Base-by-base conservation (phyloP, 164 flowering plant species). In the Brasenia schreberi region DNA sequence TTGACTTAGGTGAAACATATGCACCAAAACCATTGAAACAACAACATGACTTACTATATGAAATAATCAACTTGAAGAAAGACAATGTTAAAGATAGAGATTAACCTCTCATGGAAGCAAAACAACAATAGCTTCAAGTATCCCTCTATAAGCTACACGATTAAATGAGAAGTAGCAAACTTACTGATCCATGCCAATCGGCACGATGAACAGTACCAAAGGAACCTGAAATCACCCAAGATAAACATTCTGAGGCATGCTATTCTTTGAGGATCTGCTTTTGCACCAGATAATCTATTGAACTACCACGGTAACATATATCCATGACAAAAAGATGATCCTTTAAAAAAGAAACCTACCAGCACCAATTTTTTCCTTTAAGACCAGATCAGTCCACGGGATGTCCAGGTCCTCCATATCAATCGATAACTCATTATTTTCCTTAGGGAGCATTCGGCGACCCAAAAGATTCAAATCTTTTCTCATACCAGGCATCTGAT, bases 181-280 rank as follows among this genome's bases (percentile, higher is more conserved):
- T 84, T 83, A 94, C 99, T 75, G 96, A 89, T 65, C 96, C 97
- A 88, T 89, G 79, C 97, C 97, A 94, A 66, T 94, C 99, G 69
- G 97, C 99, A 75, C 86, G 97, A 78, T 94, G 99, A 33, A 94
- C 99, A 66, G 94, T 89, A 66, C 99, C 99, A 87, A 94, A 94
- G 68, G 99, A 94, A 84, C 98, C 98, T 93, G 89, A 65, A 63
- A 60, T 60, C 4, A 23, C 27, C 27, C 27, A 23, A 23, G 27
- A 23, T 23, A 23, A 23, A 23, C 2, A 23, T 23, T 23, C 27
- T 23, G 27, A 23, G 27, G 27, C 27, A 23, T 23, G 27, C 27
- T 65, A 49, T 17, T 64, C 62, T 58, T 61, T 42, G 27, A 23
- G 27, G 27, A 23, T 23, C 27, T 23, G 27, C 27, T 23, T 23